A percentile compares a stretch with the other conserved stretches of the same genome.
phyloP scores from a whole-genome alignment of 371 early-diverging fungal species.

The Rhizopus sp. region DNA sequence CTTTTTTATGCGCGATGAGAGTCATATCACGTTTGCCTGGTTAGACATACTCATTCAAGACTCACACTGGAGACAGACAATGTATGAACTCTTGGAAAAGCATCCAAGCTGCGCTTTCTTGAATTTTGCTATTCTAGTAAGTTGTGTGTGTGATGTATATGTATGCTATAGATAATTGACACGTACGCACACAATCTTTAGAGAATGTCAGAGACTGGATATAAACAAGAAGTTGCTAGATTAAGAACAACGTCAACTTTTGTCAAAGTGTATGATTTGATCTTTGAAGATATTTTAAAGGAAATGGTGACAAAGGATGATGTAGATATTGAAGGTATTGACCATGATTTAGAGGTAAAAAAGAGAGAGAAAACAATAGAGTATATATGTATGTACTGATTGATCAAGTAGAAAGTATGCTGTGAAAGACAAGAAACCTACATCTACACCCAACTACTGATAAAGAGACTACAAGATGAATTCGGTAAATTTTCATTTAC shows the following conservation, averaged over 20 bases:
- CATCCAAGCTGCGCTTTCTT: constrained; percentile 62
- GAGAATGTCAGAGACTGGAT: constrained; percentile 67
- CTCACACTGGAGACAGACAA: constrained; percentile 61
- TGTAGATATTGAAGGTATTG: constrained; percentile 52
- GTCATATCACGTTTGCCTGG: constrained; percentile 43
- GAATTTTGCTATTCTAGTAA: constrained; percentile 63
- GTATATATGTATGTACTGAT: neutral
- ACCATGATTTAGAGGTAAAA: constrained; percentile 49
- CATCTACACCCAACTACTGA: constrained; percentile 61
- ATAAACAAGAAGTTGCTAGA: constrained; percentile 62
- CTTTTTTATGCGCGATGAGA: constrained; percentile 34
- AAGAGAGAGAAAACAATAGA: neutral
- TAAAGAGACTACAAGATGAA: constrained; percentile 52
- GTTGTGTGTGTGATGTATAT: neutral
- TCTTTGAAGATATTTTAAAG: constrained; percentile 58
- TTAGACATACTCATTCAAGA: constrained; percentile 56
- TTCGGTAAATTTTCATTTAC: constrained; percentile 53
- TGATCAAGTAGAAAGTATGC: constrained; percentile 51
- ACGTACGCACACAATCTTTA: constrained; percentile 18
- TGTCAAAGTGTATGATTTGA: constrained; percentile 63
- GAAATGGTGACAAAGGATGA: constrained; percentile 57
- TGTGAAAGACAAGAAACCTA: constrained; percentile 73
- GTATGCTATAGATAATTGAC: neutral
- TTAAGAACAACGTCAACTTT: constrained; percentile 65
- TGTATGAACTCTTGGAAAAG: constrained; percentile 64